Base-by-base conservation (phyloP, 1,139 yeast genomes). In the Yamadazyma membranifaciens region DNA sequence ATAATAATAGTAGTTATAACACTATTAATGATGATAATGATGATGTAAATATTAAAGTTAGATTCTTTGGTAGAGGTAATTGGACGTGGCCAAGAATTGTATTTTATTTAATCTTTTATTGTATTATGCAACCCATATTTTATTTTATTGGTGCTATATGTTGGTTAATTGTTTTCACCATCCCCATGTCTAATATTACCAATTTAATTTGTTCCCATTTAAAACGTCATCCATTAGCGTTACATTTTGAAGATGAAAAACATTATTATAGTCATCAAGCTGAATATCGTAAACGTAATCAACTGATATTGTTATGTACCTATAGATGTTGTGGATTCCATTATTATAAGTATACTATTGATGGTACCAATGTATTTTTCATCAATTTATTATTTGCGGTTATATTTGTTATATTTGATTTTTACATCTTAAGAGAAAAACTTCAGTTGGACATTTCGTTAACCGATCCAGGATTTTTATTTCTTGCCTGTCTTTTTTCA, bases 341-440 rank as follows among this genome's bases (percentile, higher is more conserved):
- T 58, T 92, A 92, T 65, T 92, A 91, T 69, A 92, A 92, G 67
- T 91, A 87, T 60, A 92, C 98, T 0, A 85, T 92, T 41, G 98
- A 88, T 53, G 98, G 98, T 45, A 91, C 98, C 6, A 92, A 92
- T 60, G 84, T 92, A 44, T 87, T 92, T 55, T 86, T 94, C 57
- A 83, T 92, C 62, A 94, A 92, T 57, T 69, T 92, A 59, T 74
- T 88, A 59, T 74, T 79, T 16, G 78, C 89, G 16, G 98, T 92
- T 10, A 57, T 86, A 4, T 87, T 89, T 60, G 94, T 92, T 3
- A 87, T 94, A 29, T 62, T 82, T 37, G 96, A 91, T 60, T 88
- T 78, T 56, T 89, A 73, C 56, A 55, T 85, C 1, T 57, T 89
- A 39, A 77, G 78, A 44, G 80, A 80, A 47, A 60, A 63, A 29